These are phyloP conservation scores for Fusarium sororula DNA, from an alignment of 2,329 filamentous ascomycete genomes.

Conservation along the genomic window DNA sequence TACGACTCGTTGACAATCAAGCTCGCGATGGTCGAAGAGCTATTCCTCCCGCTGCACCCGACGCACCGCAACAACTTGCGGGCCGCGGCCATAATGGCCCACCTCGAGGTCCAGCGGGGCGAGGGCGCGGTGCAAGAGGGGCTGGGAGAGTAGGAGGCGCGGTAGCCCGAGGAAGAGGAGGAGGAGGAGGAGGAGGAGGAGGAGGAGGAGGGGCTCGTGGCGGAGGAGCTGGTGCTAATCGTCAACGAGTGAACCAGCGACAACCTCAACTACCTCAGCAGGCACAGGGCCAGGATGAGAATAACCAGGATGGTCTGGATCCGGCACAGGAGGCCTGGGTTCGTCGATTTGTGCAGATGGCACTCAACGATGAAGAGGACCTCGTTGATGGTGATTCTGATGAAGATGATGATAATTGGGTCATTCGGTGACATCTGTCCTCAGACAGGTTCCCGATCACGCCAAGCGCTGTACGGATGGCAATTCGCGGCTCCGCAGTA, in stretches of 20 bases:
- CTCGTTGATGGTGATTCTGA: constrained; percentile 55
- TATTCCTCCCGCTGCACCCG: constrained; percentile 44
- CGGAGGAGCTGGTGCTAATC: constrained; percentile 32
- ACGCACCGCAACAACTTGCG: constrained; percentile 43
- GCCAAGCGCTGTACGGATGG: neutral
- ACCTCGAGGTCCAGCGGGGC: constrained; percentile 34
- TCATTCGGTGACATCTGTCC: constrained; percentile 34
- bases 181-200: constrained; percentile 34
- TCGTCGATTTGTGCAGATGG: constrained; percentile 63
- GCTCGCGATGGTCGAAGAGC: constrained; percentile 42
- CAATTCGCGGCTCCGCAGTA: constrained; percentile 8
- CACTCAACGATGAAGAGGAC: constrained; percentile 63
- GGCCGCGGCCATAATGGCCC: constrained; percentile 40
- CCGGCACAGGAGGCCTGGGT: constrained; percentile 62
- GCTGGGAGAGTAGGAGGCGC: constrained; percentile 25
- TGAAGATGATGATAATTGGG: constrained; percentile 44
- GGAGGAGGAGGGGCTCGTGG: constrained; percentile 37
- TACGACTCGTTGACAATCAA: constrained; percentile 59
- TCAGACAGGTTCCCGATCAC: neutral
- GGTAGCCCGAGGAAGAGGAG: constrained; percentile 39
- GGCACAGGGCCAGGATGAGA: constrained; percentile 37
- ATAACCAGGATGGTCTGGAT: constrained; percentile 50
- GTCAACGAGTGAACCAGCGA: constrained; percentile 36
- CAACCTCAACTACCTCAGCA: constrained; percentile 33
- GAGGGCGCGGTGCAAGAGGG: constrained; percentile 36